Evolutionary conservation across 495 filamentous ascomycete species (phyloP), one percentile per base, ranked within the genome.

Genomic region (Aspergillus carlsbadensis): DNA sequence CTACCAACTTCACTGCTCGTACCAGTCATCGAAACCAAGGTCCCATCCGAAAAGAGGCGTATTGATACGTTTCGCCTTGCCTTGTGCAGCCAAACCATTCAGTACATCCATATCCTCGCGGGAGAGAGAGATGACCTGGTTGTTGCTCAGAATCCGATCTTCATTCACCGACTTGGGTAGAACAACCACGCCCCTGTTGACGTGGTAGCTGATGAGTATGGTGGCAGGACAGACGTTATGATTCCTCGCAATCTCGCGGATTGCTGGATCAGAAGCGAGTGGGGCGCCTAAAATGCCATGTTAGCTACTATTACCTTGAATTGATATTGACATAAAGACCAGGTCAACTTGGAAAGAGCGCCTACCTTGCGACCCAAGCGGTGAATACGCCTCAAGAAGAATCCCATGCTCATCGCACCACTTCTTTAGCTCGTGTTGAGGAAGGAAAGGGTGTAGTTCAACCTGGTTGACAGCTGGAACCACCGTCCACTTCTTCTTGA

Each of bases 161-260:
- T 48, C 45, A 4, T 17, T 48, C 2, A 33, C 24, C 26, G 45
- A 48, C n/a, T 48, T 48, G 26, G 45, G 45, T 2, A 48, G 45
- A 3, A 48, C 45, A 0, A 48, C 45, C 0, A 15, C 45, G 14
- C 45, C 45, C 24, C 18, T 48, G n/a, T 48, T 48, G 0, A 48
- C 45, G 6, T 48, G 45, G 45, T 48, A 48, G 45, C 45, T 48
- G 11, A 48, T 48, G 10, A 48, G 45, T 7, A 48, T 17, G 10
- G 45, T 48, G 10, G 45, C 45, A 3, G 45, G 13, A 1, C 15
- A 33, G 10, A 48, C 45, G 10, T 31, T 31, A 33, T 48, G 31
- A 6, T 48, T 48, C 29, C 8, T 20, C 4, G 26, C 26, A 29
- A 29, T 29, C 8, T 29, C 26, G 4, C 8, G 26, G 26, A 29